phyloP scores from a whole-genome alignment of 2,329 filamentous ascomycete species.

The Cyclaneusma minus region DNA sequence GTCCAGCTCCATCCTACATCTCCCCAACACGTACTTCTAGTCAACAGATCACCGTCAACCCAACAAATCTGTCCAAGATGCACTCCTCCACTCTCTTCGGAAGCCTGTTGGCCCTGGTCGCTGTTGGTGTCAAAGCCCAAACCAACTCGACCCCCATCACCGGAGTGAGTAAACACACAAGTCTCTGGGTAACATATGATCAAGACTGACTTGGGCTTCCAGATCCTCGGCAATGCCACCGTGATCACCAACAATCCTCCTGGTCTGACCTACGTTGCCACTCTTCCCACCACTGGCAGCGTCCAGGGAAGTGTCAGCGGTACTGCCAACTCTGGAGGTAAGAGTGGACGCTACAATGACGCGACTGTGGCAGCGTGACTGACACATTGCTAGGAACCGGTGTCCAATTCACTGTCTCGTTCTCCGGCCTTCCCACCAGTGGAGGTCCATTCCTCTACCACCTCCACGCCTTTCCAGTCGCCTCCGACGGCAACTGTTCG shows the following conservation, averaged over 20 bases:
- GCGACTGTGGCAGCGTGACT: constrained; percentile 29
- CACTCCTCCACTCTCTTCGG: no score
- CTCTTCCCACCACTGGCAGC: constrained; percentile 34
- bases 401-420: constrained; percentile 36
- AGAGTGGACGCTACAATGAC: no score
- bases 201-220: no score
- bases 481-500: constrained; percentile 55
- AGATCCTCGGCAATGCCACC: constrained; percentile 29
- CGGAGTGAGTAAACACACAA: no score
- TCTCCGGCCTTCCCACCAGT: constrained; percentile 40
- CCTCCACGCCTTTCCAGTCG: constrained; percentile 50
- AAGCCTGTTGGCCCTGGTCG: background rate
- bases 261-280: constrained; percentile 36
- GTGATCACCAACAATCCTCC: constrained; percentile 38
- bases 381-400: constrained; percentile 34
- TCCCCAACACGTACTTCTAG: no score
- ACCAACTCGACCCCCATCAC: no score
- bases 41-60: no score
- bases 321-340: constrained; percentile 29
- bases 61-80: no score
- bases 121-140: background rate
- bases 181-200: no score
- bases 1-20: no score
- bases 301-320: constrained; percentile 36
- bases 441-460: constrained; percentile 54